phyloP scores from a whole-genome alignment of 1,284 basidiomycete genomes.

The Apiotrichum laibachii region DNA sequence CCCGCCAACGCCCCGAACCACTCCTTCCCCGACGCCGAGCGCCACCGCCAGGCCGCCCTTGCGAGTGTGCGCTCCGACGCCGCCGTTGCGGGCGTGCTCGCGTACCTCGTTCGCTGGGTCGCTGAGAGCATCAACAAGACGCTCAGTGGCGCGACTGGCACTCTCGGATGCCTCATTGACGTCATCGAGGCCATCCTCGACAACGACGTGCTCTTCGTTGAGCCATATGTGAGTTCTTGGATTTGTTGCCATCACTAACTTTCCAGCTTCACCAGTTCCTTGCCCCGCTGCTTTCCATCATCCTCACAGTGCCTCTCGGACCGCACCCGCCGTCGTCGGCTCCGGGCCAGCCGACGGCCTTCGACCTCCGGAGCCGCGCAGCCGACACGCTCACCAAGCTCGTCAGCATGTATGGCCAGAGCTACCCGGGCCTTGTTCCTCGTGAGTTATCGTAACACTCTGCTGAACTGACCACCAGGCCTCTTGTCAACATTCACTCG shows the following conservation, averaged over 20 bases:
- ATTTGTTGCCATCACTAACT: not conserved
- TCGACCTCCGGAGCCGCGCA: constrained; percentile 68
- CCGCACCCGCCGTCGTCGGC: constrained; percentile 38
- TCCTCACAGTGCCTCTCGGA: constrained; percentile 76
- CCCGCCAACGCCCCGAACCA: constrained; percentile 18
- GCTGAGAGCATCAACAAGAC: constrained; percentile 75
- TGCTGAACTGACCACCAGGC: constrained; percentile 53
- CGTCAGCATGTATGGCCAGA: constrained; percentile 51
- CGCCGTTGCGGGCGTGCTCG: constrained; percentile 87
- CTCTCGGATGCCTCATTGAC: constrained; percentile 76
- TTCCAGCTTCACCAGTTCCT: constrained; percentile 88
- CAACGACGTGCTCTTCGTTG: constrained; percentile 86
- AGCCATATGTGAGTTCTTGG: constrained; percentile 81
- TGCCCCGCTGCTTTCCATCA: constrained; percentile 83
- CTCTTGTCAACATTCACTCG: constrained; percentile 89
- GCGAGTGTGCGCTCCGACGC: constrained; percentile 86
- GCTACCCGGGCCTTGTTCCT: constrained; percentile 55
- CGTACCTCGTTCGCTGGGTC: constrained; percentile 93
- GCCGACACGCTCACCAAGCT: constrained; percentile 79
- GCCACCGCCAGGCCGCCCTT: constrained; percentile 78
- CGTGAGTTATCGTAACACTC: constrained; percentile 28
- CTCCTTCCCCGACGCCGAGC: constrained; percentile 43
- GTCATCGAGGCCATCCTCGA: constrained; percentile 76
- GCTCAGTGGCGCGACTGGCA: constrained; percentile 56
- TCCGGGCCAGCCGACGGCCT: constrained; percentile 29